phyloP scores from a whole-genome alignment of 176 grass and related monocot species.

The Elaeis guineensis region DNA sequence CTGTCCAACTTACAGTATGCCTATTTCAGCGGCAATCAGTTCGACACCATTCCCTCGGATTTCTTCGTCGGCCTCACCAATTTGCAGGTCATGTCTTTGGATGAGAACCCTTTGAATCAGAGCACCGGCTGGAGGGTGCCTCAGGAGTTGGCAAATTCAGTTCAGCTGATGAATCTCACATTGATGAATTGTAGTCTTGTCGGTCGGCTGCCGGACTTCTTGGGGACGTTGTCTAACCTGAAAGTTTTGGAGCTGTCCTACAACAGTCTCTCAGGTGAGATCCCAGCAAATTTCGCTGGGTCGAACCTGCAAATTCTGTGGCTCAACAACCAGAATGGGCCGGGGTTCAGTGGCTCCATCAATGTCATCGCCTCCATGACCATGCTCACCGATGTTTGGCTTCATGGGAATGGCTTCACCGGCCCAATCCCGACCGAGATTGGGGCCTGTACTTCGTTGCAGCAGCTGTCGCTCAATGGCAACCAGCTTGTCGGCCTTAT shows the following conservation, averaged over 20 bases:
- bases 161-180: slow-evolving; percentile 36
- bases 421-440: slow-evolving; percentile 54
- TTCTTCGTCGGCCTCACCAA: slow-evolving; percentile 47
- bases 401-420: slow-evolving; percentile 75
- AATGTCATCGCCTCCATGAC: slow-evolving; percentile 42
- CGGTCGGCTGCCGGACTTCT: slow-evolving; percentile 40
- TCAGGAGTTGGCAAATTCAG: slow-evolving; percentile 15
- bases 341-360: slow-evolving; percentile 49
- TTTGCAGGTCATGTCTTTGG: slow-evolving; percentile 40
- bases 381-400: slow-evolving; percentile 48
- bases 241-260: slow-evolving; percentile 51
- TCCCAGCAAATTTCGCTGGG: slow-evolving; percentile 30
- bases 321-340: slow-evolving; percentile 75
- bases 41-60: slow-evolving; percentile 45
- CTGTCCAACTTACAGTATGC: slow-evolving; percentile 39
- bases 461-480: slow-evolving; percentile 38
- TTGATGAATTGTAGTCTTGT: slow-evolving; percentile 34
- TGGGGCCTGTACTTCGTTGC: slow-evolving; percentile 29
- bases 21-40: slow-evolving; percentile 64
- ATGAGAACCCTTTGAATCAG: slow-evolving; percentile 45
- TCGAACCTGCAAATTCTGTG: slow-evolving; percentile 47
- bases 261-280: slow-evolving; percentile 46
- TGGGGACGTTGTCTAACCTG: slow-evolving; percentile 36
- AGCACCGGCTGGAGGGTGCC: slow-evolving; percentile 45
- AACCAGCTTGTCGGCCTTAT: slow-evolving; percentile 73